Base-by-base conservation (phyloP, 148 eudicot species). In the Cornus controversa region DNA sequence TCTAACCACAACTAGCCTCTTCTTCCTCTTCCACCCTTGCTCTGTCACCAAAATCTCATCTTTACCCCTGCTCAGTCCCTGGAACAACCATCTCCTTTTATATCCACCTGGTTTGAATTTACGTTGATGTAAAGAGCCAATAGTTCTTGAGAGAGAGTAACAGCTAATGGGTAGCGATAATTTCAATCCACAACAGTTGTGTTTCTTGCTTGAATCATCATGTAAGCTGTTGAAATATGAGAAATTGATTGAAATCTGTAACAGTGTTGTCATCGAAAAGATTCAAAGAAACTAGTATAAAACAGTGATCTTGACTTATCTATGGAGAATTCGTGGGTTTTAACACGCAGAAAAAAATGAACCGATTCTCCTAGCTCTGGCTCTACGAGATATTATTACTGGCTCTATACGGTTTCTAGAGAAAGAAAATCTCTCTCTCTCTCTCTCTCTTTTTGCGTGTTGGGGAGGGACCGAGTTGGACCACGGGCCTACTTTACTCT, bases 1-100 rank as follows among this genome's bases (percentile, higher is more conserved):
- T 67, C 84, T 87, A 70, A 86, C 92, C 79, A 85, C 20, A 63
- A 92, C 91, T 63, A 77, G 85, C 80, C 97, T 91, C 58, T 73
- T 90, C 74, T 82, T 82, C 73, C 28, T 82, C 67, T 64, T 81
- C 74, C 73, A 69, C 26, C 64, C 66, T 50, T 36, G 74, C 64
- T 47, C 86, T 45, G 77, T 72, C 80, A 40, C 68, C 8, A 81
- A 84, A 84, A 84, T 42, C 78, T 87, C 90, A 89, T 70, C 79
- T 87, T 80, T 80, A 74, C 71, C 78, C 75, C 77, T 75, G 67
- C 77, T 68, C 63, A 84, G 65, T 53, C 79, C 82, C 64, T 75
- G 73, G 73, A 86, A 82, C 18, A 83, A 60, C 83, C 54, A 40
- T 60, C 63, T 81, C 13, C 72, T 73, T 50, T 76, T 47, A 53